Base-by-base conservation (phyloP, 2,329 filamentous ascomycete species). In the Diaporthe nobilis region DNA sequence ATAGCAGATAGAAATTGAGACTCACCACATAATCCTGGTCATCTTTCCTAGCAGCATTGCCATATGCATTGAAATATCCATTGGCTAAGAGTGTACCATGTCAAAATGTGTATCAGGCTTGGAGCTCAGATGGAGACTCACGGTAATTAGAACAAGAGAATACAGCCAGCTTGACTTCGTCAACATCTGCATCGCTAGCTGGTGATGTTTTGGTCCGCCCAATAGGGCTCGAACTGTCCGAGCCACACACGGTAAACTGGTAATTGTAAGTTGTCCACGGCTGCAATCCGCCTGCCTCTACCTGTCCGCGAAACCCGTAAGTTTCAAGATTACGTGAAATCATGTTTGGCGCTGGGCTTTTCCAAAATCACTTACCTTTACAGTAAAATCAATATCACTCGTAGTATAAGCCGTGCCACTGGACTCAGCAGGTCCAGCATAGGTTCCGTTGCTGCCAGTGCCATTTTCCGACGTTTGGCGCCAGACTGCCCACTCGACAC, bases 351-450 rank as follows among this genome's bases (percentile, higher is more conserved):
- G n/a, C n/a, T n/a, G n/a, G n/a, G n/a, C 1, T 15, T 61, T 5
- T 28, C 8, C 10, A 20, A 0, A 0, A 15, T 5, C 4, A 47
- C 76, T 71, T 81, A 91, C 91, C 87, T 94, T 94, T 76, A 95
- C 86, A 0, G 93, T 95, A 81, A 92, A 95, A 81, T 95, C 94
- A 68, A 95, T 90, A 80, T 95, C 93, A 1, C 90, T 93, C 44
- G 89, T 93, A 0, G 93, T 95, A 80, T 92, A 94, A 1, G 88
- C 92, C 53, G 84, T 89, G 10, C 93, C 93, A 1, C 85, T 85
- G 71, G 88, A 86, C 3, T 90, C 89, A 8, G 89, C 84, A 3
- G 76, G 74, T 2, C 80, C 77, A 22, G 81, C 72, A 28, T 85
- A 82, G 61, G 86, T 81, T 78, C 88, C 87, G 31, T 84, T 83